Percentiles rank a stretch among this genome's conserved stretches.
These are phyloP conservation scores for Pyrus betulifolia DNA, from an alignment of 306 rosid species.

Conservation along the genomic window DNA sequence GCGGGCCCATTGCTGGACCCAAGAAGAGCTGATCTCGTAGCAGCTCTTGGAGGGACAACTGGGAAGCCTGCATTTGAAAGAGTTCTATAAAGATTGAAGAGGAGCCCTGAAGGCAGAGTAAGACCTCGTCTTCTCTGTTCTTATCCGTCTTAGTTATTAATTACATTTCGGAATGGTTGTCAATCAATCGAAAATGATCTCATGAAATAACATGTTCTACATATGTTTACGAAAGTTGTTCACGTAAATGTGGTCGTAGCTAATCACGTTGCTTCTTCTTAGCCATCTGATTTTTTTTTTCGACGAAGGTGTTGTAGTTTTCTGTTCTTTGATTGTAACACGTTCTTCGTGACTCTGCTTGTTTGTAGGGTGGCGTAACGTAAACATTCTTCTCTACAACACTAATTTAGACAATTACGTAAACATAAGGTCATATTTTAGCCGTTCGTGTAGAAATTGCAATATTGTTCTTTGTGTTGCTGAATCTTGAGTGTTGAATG, in stretches of 20 bases:
- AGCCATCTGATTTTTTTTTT: not conserved
- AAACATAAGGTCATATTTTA: not conserved
- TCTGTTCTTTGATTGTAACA: not conserved
- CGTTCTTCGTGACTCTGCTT: not conserved
- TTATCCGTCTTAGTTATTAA: not conserved
- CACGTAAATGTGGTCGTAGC: not conserved
- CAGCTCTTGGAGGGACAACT: conserved; percentile 94
- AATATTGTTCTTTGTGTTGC: not conserved
- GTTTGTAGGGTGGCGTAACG: not conserved
- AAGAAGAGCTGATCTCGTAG: conserved; percentile 86
- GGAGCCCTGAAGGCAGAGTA: conserved; percentile 71
- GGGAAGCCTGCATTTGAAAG: conserved; percentile 87
- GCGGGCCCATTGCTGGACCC: conserved; percentile 91
- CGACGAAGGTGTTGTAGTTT: not conserved
- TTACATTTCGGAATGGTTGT: not conserved
- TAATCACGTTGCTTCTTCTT: not conserved
- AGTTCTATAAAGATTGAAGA: conserved; percentile 73
- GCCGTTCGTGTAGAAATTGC: not conserved
- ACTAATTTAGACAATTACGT: not conserved
- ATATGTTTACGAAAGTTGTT: not conserved
- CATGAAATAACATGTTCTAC: not conserved
- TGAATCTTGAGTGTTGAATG: no score
- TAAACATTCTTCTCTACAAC: not conserved
- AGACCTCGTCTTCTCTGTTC: not conserved
- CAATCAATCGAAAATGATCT: not conserved